Conservation (phyloP, 306 rosid genomes). For the cucumber (Cucumis sativus) region DNA sequence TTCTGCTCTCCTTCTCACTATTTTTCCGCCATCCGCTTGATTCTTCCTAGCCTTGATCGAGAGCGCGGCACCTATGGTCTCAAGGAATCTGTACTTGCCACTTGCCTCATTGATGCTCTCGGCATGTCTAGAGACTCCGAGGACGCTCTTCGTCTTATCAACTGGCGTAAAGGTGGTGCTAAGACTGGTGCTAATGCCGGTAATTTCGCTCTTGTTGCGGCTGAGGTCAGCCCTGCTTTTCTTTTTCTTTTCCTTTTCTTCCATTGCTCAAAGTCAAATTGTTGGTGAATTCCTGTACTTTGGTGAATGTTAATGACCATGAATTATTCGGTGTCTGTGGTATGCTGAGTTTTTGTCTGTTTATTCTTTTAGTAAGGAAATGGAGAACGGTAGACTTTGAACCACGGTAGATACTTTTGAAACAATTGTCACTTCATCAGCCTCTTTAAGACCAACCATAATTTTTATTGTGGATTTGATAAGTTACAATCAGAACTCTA, state of each 20-base stretch:
- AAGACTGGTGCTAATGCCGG: constrained; percentile 62
- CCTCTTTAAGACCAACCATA: background rate
- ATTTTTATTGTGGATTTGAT: background rate
- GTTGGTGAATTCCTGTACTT: background rate
- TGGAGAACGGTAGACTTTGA: background rate
- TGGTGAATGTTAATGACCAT: background rate
- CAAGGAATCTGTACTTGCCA: constrained; percentile 82
- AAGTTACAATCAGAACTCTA: background rate
- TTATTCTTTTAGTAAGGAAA: background rate
- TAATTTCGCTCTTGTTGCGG: constrained; percentile 68
- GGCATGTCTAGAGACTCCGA: constrained; percentile 70
- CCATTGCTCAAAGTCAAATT: background rate
- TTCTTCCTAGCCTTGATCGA: constrained; percentile 77
- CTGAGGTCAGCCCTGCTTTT: constrained; percentile 36
- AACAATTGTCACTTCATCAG: background rate
- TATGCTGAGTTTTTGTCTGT: background rate
- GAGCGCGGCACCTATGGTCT: constrained; percentile 83
- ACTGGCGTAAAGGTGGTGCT: constrained; percentile 89
- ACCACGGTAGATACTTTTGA: background rate
- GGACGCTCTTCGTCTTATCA: constrained; percentile 71
- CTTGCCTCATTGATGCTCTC: constrained; percentile 73
- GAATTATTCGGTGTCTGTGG: background rate
- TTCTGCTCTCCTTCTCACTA: constrained; percentile 50
- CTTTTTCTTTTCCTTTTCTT: background rate
- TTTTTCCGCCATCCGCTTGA: constrained; percentile 60